Evolutionary conservation across 1,284 basidiomycete genomes (phyloP).

Genomic region (Apiotrichum sp.): DNA sequence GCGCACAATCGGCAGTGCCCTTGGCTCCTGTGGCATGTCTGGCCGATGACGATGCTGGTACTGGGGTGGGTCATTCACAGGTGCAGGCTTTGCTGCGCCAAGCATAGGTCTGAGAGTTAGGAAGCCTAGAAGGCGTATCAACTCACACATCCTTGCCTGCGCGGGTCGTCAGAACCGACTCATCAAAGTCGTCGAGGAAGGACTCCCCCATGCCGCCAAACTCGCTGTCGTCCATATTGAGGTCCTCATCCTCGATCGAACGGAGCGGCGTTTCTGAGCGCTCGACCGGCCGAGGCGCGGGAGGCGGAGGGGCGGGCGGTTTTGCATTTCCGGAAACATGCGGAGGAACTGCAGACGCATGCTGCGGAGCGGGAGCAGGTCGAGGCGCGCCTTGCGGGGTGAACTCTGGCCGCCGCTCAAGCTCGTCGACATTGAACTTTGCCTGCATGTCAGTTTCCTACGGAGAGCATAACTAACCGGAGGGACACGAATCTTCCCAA

Average conservation of each 20-base stretch:
- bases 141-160: conserved; percentile 13
- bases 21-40: conserved; percentile 15
- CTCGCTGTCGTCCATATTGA: conserved; percentile 24
- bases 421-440: conserved; percentile 66
- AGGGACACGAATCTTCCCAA: conserved; percentile 68
- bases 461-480: conserved; percentile 54
- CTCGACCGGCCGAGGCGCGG: neutral
- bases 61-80: conserved; percentile 5
- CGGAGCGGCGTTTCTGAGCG: conserved; percentile 20
- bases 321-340: conserved; percentile 15
- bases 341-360: conserved; percentile 19
- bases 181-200: conserved; percentile 24
- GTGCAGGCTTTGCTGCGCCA: neutral
- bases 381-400: conserved; percentile 36
- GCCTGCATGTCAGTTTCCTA: conserved; percentile 48
- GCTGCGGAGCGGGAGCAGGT: conserved; percentile 9
- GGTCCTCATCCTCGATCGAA: conserved; percentile 20
- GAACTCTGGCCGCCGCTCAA: conserved; percentile 74
- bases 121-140: neutral
- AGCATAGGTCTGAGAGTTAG: conserved; percentile 11
- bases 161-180: conserved; percentile 6
- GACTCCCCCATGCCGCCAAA: conserved; percentile 28
- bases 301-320: conserved; percentile 2
- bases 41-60: conserved; percentile 42
- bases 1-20: neutral